Percentiles rank a stretch among this genome's conserved stretches.
Conservation (phyloP, 306 rosid genomes). For the Sesbania bispinosa region DNA sequence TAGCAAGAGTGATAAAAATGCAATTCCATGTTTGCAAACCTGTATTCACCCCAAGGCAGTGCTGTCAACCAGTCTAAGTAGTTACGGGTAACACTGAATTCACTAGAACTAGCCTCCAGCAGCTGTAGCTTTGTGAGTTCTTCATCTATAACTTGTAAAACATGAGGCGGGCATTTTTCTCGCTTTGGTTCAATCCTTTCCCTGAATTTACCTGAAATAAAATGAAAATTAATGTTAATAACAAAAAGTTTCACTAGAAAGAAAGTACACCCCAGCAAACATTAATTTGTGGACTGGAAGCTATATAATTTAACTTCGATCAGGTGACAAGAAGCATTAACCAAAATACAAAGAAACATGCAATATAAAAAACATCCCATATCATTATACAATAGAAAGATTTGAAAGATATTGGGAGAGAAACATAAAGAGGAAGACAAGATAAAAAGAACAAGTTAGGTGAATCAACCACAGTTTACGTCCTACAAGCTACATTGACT, state of each 20-base stretch:
- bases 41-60: conserved; percentile 96
- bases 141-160: conserved; percentile 95
- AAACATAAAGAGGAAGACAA: neutral
- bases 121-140: conserved; percentile 91
- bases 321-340: conserved; percentile 12
- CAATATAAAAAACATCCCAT: conserved; percentile 9
- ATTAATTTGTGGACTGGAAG: conserved; percentile 2
- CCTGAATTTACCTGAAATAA: conserved; percentile 73
- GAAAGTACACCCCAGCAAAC: conserved; percentile 16
- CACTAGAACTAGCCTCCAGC: conserved; percentile 96
- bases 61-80: conserved; percentile 99
- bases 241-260: neutral
- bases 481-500: neutral
- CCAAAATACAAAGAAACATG: neutral
- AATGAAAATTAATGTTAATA: conserved; percentile 21
- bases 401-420: neutral
- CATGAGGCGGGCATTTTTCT: conserved; percentile 89
- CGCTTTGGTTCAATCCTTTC: conserved; percentile 95
- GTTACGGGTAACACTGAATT: conserved; percentile 96
- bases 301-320: too few relatives aligned
- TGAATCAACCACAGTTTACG: conserved; percentile 12
- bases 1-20: neutral
- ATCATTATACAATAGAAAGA: neutral
- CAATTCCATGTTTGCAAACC: conserved; percentile 47
- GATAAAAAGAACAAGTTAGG: neutral